Evolutionary conservation across 2,329 filamentous ascomycete species (phyloP).

Genomic region (Passalora sequoiae): DNA sequence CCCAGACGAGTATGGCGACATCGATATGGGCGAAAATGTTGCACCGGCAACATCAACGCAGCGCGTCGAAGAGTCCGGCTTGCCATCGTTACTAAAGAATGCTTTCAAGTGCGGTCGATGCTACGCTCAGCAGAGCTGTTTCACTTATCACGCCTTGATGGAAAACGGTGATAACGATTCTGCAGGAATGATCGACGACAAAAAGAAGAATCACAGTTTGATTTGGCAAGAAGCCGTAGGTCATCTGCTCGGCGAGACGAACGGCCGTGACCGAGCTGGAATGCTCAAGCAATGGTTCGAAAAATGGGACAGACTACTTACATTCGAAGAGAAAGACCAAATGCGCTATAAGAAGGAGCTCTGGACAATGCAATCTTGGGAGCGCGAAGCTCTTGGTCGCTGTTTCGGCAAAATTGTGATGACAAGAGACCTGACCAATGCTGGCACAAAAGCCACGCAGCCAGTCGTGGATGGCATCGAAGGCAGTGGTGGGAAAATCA

Average conservation of each 20-base stretch:
- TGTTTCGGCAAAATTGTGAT: slow-evolving; percentile 88
- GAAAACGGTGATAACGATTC: slow-evolving; percentile 77
- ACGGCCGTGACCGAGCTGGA: slow-evolving; percentile 44
- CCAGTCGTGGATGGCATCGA: slow-evolving; percentile 27
- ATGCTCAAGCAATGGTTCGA: slow-evolving; percentile 76
- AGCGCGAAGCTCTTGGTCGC: slow-evolving; percentile 80
- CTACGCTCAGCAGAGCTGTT: slow-evolving; percentile 86
- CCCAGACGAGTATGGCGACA: not conserved
- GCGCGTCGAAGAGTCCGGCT: slow-evolving; percentile 49
- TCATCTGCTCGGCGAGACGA: slow-evolving; percentile 23
- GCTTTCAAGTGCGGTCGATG: slow-evolving; percentile 78
- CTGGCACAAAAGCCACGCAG: slow-evolving; percentile 15
- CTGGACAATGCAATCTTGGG: slow-evolving; percentile 89
- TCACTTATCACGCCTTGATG: slow-evolving; percentile 85
- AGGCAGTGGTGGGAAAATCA: slow-evolving; percentile 66
- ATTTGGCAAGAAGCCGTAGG: slow-evolving; percentile 69
- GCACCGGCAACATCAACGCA: slow-evolving; percentile 14
- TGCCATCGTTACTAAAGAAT: slow-evolving; percentile 81
- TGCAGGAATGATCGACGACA: slow-evolving; percentile 70
- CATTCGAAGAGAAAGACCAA: slow-evolving; percentile 87
- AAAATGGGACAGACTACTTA: slow-evolving; percentile 90
- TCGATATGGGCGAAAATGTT: not conserved
- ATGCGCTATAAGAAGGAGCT: slow-evolving; percentile 83
- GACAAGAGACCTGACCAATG: slow-evolving; percentile 41
- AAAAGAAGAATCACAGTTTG: slow-evolving; percentile 30